Evolutionary conservation across 768 basidiomycete genomes (phyloP), one percentile per base, ranked within the genome.

Genomic region (Jaapia argillacea): DNA sequence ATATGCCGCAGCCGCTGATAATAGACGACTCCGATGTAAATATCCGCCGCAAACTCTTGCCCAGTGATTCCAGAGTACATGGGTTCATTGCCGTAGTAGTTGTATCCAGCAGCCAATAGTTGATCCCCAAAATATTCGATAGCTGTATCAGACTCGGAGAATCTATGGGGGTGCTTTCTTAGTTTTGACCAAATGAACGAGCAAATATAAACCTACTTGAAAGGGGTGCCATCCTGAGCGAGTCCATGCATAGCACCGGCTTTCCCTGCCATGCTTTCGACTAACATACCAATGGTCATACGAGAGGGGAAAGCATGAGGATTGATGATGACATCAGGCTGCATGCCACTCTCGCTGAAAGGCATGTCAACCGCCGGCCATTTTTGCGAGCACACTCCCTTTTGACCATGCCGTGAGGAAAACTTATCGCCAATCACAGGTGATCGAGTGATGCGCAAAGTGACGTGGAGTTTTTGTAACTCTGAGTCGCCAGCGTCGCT

Each of bases 51-150:
- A 62, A 99, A 99, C 65, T 99, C 96, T 63, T 98, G 78, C 13
- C 96, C 96, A 5, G 96, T 98, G 59, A 99, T 96, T 20, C 96
- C 96, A 45, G 94, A 97, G 63, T 99, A 99, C 96, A 99, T 99
- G 4, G 96, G 93, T 61, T 99, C 96, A 65, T 96, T 97, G 12
- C 96, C 96, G 58, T 94, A 88, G 63, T 97, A 99, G 63, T 97
- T 98, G 71, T 97, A 99, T 5, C 96, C 96, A 12, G 96, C 81
- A 18, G 87, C 85, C 33, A 80, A 67, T 16, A 99, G 79, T 58
- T 99, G 96, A 51, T 96, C 78, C 31, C 96, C 96, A 53, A 99
- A 99, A 69, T 97, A 97, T 51, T 93, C 85, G 42, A 96, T 79
- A 1, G 96, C 96, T n/a, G 87, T 92, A 58, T 99, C 92, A 55